These are phyloP conservation scores for Eucalyptus grandis DNA, from an alignment of 345 rosid species.

Conservation along the genomic window DNA sequence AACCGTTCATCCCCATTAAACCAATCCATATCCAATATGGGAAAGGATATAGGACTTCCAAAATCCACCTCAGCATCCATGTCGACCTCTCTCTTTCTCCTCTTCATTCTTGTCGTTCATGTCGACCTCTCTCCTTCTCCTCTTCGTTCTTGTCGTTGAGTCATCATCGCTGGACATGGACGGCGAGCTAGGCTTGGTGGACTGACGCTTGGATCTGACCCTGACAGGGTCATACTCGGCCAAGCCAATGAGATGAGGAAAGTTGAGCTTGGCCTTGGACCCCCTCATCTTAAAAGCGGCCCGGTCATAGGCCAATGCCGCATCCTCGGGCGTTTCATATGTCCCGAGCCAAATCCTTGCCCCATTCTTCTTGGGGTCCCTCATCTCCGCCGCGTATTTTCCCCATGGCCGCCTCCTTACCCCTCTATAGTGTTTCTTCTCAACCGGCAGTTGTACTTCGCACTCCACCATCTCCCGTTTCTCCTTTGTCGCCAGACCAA, in stretches of 20 bases:
- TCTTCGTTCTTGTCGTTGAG: not conserved
- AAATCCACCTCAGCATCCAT: not conserved
- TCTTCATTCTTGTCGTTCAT: not conserved
- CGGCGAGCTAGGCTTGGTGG: slow-evolving; percentile 3
- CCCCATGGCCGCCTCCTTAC: slow-evolving; percentile 45
- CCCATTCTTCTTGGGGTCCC: slow-evolving; percentile 36
- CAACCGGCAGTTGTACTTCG: not conserved
- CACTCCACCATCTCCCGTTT: not conserved
- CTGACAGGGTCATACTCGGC: slow-evolving; percentile 18
- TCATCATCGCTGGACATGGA: not conserved
- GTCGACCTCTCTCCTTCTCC: not conserved
- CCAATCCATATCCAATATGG: not conserved
- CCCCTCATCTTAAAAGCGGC: slow-evolving; percentile 34
- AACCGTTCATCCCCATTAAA: not conserved
- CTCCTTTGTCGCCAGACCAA: not conserved
- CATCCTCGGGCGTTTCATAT: slow-evolving; percentile 35
- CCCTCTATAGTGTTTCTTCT: slow-evolving; percentile 16
- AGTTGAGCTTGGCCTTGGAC: slow-evolving; percentile 32
- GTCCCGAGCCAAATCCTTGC: slow-evolving; percentile 42
- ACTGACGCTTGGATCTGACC: slow-evolving; percentile 20
- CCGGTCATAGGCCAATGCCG: slow-evolving; percentile 32
- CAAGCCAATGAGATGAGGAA: slow-evolving; percentile 14
- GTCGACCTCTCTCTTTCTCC: not conserved
- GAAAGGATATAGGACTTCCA: not conserved
- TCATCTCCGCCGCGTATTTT: slow-evolving; percentile 30